phyloP scores from a whole-genome alignment of 352 stramenopile genomes.

The Pythium coloratum region DNA sequence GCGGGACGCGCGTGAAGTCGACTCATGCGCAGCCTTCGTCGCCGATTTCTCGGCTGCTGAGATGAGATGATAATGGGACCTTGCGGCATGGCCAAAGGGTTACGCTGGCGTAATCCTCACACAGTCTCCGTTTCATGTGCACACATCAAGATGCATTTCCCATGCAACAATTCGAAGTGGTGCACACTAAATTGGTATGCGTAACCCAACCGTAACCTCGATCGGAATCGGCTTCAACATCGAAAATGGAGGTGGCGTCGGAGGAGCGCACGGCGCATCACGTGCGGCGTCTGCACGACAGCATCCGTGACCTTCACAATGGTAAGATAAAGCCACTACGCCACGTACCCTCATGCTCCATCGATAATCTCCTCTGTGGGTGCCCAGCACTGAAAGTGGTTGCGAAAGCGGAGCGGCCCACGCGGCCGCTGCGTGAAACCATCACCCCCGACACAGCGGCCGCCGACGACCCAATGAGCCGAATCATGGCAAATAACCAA shows the following conservation, averaged over 20 bases:
- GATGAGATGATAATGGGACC: constrained; percentile 3
- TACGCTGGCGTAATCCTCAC: background rate
- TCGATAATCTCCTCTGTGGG: background rate
- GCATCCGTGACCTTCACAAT: constrained; percentile 42
- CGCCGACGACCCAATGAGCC: constrained; percentile 33
- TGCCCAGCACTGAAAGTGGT: constrained; percentile 30
- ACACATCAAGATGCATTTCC: background rate
- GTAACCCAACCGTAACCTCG: background rate
- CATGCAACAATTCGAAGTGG: background rate
- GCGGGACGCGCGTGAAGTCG: background rate
- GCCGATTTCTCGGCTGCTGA: background rate
- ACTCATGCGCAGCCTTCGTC: background rate
- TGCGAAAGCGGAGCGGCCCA: constrained; percentile 14
- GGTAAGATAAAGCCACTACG: constrained; percentile 9
- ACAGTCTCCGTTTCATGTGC: background rate
- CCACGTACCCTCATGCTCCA: background rate
- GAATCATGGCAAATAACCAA: constrained; percentile 52
- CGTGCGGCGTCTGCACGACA: constrained; percentile 36
- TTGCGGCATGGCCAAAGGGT: background rate
- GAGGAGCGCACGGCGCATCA: constrained; percentile 32
- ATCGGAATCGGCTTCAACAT: constrained; percentile 2
- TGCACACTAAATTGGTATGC: background rate
- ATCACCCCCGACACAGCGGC: constrained; percentile 19
- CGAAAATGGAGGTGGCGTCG: background rate
- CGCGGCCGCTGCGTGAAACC: constrained; percentile 10